phyloP scores from a whole-genome alignment of 192 early-diverging fungal species.

The Coemansia sp. region DNA sequence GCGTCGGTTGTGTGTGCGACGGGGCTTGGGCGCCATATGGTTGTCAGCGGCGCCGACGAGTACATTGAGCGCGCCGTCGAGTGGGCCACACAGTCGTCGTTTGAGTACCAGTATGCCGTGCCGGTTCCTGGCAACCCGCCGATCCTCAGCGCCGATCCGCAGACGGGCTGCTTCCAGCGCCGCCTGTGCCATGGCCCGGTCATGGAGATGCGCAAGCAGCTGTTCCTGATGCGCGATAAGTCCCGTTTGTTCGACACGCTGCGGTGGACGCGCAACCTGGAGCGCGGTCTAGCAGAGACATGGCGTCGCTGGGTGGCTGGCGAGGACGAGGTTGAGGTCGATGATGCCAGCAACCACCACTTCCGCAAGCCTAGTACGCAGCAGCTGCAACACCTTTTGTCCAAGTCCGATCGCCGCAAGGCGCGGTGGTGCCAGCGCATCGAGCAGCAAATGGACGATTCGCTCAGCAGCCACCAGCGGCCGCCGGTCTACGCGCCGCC shows the following conservation, averaged over 20 bases:
- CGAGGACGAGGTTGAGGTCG: conserved; percentile 34
- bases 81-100: conserved; percentile 54
- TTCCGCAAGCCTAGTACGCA: background rate
- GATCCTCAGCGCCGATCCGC: conserved; percentile 36
- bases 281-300: conserved; percentile 67
- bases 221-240: conserved; percentile 79
- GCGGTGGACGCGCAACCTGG: conserved; percentile 81
- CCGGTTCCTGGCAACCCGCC: conserved; percentile 8
- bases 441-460: conserved; percentile 25
- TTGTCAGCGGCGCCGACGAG: conserved; percentile 61
- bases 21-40: conserved; percentile 67
- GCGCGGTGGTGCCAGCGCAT: conserved; percentile 31
- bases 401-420: conserved; percentile 12
- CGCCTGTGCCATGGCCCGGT: conserved; percentile 46
- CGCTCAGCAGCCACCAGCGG: background rate
- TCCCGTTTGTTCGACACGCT: conserved; percentile 85
- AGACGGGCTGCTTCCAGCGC: conserved; percentile 31
- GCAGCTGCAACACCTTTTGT: background rate
- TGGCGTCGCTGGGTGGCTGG: conserved; percentile 69
- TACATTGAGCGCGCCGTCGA: conserved; percentile 68
- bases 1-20: conserved; percentile 83
- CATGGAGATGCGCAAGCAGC: conserved; percentile 63
- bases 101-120: conserved; percentile 26
- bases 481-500: conserved; percentile 35
- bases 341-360: background rate